Base-by-base conservation (phyloP, 2,329 filamentous ascomycete genomes). In the Alternaria arborescens region DNA sequence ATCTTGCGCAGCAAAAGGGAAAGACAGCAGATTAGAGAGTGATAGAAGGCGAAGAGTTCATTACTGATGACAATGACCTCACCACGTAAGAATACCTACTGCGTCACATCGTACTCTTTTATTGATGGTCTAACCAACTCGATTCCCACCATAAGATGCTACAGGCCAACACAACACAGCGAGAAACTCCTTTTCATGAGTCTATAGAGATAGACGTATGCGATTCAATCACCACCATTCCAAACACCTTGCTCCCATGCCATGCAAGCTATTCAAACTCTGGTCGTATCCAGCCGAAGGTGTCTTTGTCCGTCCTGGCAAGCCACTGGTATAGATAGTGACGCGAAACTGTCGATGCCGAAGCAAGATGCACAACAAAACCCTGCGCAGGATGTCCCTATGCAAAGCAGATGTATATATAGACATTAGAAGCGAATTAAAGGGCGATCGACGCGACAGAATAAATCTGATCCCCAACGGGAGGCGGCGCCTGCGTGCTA, bases 381-480 rank as follows among this genome's bases (percentile, higher is more conserved):
- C 55, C 46, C 24, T 34, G 36, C 43, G 41, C 30, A 55, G 24
- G 34, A 38, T 20, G 5, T 11, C 16, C 18, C 22, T 22, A 28
- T 42, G 36, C 46, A 32, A 18, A 24, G 52, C 58, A 38, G 32
- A 55, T 47, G 36, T 55, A 53, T 74, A 74, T 77, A 78, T 77
- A 64, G 66, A 75, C 74, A 76, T 52, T 60, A 58, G 66, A 72
- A 71, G 58, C 48, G 62, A 71, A 76, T 66, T 64, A 71, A 61
- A 44, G 52, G 54, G 69, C 70, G 64, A 46, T 70, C 67, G 67
- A 71, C 66, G 71, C 65, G 48, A 52, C 41, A 46, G 62, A 69
- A 64, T 60, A 68, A 59, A 62, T 50, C 59, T 63, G 47, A 58
- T 68, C 54, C 53, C 64, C 51, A 52, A 53, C 22, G 62, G 61